Conservation (phyloP, 169 alveolate genomes). For the Toxoplasma gondii region DNA sequence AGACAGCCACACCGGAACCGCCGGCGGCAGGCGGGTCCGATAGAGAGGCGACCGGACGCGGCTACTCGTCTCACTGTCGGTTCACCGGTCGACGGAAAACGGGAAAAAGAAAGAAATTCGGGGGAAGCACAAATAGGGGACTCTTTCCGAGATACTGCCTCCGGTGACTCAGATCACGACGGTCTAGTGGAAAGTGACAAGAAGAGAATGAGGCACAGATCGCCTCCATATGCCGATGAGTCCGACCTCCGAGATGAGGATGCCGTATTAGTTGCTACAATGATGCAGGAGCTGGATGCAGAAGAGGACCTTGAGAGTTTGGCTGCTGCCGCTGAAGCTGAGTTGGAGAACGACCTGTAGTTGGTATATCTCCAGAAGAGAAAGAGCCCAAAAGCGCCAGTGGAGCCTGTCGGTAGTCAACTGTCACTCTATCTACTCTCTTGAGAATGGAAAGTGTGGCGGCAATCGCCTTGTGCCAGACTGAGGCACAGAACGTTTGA, state of each 20-base stretch:
- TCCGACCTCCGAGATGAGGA: neutral
- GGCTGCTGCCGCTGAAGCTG: constrained; percentile 41
- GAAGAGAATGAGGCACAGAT: constrained; percentile 5
- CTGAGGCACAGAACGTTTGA: no score
- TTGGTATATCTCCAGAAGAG: neutral
- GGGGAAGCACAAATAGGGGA: neutral
- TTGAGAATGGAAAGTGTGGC: no score
- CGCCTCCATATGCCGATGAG: neutral
- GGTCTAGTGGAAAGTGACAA: neutral
- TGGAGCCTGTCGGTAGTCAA: no score
- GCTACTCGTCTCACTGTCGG: neutral
- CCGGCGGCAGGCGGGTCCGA: neutral
- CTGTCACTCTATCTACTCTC: no score
- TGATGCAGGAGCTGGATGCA: neutral
- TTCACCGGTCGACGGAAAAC: neutral
- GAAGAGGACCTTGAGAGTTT: neutral
- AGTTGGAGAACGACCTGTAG: neutral
- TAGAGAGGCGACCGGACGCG: neutral
- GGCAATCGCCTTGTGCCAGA: no score
- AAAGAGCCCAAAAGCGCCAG: no score
- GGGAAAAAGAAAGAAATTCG: neutral
- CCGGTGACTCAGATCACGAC: no score
- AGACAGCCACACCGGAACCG: neutral
- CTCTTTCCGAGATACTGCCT: no score
- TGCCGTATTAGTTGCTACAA: neutral